Conservation (phyloP, 2,329 filamentous ascomycete genomes). For the Xylariaceae sp. region DNA sequence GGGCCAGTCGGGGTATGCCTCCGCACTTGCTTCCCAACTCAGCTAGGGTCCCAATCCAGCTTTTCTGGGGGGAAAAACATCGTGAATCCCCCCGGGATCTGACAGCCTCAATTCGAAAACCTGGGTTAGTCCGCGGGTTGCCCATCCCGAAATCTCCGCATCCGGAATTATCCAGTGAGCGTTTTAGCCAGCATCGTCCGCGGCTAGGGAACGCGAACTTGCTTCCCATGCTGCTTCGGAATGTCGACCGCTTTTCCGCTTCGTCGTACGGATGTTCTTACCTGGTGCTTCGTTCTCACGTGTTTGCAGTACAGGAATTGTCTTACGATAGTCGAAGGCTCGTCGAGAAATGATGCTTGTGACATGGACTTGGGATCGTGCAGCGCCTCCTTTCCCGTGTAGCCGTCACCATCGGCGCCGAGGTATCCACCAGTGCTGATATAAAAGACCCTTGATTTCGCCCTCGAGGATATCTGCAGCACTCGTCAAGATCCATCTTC, state of each 20-base stretch:
- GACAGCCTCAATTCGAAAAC: not conserved
- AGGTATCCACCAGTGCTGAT: conserved; percentile 7
- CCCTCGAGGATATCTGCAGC: conserved; percentile 1
- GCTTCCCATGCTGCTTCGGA: too few species aligned
- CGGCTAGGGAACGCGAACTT: not conserved
- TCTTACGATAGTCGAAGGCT: not conserved
- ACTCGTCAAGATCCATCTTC: conserved; percentile 5
- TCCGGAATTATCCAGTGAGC: not conserved
- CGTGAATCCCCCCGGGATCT: conserved; percentile 8
- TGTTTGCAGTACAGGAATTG: not conserved
- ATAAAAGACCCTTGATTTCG: conserved; percentile 11
- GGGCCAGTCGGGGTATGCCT: conserved; percentile 20
- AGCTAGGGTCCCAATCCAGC: conserved; percentile 21
- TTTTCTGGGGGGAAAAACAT: conserved; percentile 7
- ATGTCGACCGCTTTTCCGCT: conserved; percentile 17
- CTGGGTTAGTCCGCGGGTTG: conserved; percentile 7
- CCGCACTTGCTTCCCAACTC: conserved; percentile 21
- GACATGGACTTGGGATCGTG: conserved; percentile 9
- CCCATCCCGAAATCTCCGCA: not conserved
- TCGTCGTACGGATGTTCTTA: not conserved
- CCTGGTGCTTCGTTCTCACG: not conserved
- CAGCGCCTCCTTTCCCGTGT: conserved; percentile 21
- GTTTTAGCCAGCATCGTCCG: not conserved
- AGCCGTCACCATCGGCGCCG: conserved; percentile 15
- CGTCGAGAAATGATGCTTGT: not conserved